These are phyloP conservation scores for Brachypodium distachyon DNA, from an alignment of 202 grass and related monocot genomes.

Conservation along the genomic window DNA sequence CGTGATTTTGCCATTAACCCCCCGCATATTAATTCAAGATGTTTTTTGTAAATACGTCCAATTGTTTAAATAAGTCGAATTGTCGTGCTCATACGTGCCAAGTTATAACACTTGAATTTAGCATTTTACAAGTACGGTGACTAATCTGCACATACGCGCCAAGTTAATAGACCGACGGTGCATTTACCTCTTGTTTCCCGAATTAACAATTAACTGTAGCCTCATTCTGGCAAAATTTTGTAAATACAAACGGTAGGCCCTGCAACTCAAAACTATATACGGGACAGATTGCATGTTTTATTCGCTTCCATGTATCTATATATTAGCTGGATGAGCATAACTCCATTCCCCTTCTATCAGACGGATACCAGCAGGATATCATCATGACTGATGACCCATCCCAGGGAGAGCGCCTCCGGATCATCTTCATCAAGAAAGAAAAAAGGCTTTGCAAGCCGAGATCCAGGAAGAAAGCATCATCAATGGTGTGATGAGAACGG, in stretches of 20 bases:
- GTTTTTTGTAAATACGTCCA: no score
- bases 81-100: no score
- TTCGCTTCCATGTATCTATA: conserved; percentile 37
- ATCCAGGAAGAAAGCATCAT: neutral
- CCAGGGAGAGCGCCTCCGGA: neutral
- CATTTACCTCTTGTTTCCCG: no score
- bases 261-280: conserved; percentile 28
- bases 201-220: conserved; percentile 23
- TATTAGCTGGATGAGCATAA: conserved; percentile 21
- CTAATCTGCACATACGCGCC: no score
- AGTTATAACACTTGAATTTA: no score
- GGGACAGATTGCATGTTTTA: conserved; percentile 23
- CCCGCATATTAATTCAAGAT: no score
- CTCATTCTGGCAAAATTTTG: conserved; percentile 46
- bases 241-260: conserved; percentile 31
- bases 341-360: neutral
- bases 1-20: no score
- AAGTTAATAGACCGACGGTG: no score
- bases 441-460: neutral
- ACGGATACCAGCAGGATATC: neutral
- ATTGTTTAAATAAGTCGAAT: no score
- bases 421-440: conserved; percentile 6
- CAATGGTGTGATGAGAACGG: conserved; percentile 52
- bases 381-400: neutral
- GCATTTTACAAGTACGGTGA: no score